These are phyloP conservation scores for Rhynchospora breviuscula DNA, from an alignment of 176 grass and related monocot genomes.

Conservation along the genomic window DNA sequence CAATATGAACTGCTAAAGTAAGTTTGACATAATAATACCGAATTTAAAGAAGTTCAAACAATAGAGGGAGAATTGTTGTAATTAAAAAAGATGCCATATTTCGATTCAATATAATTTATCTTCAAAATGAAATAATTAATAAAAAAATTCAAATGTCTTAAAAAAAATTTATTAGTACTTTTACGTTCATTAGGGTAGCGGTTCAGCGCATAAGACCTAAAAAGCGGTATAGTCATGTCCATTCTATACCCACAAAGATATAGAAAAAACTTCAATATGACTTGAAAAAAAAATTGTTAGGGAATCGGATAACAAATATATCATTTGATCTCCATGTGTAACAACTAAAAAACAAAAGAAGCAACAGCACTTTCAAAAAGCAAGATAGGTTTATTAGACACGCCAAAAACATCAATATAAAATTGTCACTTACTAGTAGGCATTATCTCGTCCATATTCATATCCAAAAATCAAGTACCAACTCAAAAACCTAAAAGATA, in stretches of 20 bases:
- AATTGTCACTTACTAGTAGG: not conserved
- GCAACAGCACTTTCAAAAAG: not conserved
- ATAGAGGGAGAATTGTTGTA: too few relatives aligned
- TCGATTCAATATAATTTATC: too few relatives aligned
- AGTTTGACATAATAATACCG: too few relatives aligned
- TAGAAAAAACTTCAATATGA: not conserved
- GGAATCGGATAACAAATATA: not conserved
- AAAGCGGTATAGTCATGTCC: not conserved
- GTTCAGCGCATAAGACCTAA: too few relatives aligned
- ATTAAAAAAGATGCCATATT: too few relatives aligned
- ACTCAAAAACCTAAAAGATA: not conserved
- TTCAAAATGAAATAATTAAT: too few relatives aligned
- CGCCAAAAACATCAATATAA: too few relatives aligned
- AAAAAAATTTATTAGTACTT: not conserved
- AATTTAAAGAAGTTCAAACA: too few relatives aligned
- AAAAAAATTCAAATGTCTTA: too few relatives aligned
- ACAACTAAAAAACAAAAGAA: not conserved
- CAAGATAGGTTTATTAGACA: not conserved
- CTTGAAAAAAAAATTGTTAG: not conserved
- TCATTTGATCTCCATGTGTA: not conserved
- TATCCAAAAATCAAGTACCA: not conserved
- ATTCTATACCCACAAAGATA: not conserved
- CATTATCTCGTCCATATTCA: not conserved
- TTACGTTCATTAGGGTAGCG: too few relatives aligned
- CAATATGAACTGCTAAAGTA: not conserved